A percentile compares a stretch with the other conserved stretches of the same genome.
Conservation (phyloP, 352 stramenopile species). For the Phytophthora quininea region DNA sequence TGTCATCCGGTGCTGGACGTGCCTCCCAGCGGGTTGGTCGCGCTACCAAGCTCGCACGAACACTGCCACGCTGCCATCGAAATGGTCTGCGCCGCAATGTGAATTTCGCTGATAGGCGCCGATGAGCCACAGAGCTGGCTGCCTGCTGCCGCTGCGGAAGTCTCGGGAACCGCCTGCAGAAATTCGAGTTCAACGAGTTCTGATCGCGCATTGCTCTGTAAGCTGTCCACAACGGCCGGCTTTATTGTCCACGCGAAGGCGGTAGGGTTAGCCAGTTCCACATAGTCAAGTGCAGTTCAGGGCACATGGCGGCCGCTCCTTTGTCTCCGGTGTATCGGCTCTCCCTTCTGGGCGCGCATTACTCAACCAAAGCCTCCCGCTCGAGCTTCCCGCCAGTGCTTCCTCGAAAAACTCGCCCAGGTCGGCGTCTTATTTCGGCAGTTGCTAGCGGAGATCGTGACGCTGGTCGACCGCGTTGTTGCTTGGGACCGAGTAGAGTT, state of each 20-base stretch:
- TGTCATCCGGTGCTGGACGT: not conserved
- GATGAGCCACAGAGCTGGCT: constrained; percentile 7
- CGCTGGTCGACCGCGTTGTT: not conserved
- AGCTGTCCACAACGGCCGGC: not conserved
- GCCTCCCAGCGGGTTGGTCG: not conserved
- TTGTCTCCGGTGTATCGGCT: constrained; percentile 16
- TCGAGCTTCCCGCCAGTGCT: constrained; percentile 4
- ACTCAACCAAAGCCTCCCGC: constrained; percentile 18
- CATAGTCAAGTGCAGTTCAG: constrained; percentile 15
- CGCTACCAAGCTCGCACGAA: not conserved
- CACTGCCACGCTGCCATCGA: constrained; percentile 8
- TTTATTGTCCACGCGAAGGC: constrained; percentile 11
- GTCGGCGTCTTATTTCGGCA: constrained; percentile 17
- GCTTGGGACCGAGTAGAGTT: not conserved
- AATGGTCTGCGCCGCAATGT: constrained; percentile 2
- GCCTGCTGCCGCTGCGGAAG: constrained; percentile 1
- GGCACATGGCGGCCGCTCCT: constrained; percentile 3
- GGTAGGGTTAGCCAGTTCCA: constrained; percentile 21
- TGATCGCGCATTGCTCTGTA: not conserved
- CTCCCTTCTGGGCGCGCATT: constrained; percentile 12
- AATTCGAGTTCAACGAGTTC: not conserved
- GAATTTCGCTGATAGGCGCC: not conserved
- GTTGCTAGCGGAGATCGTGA: constrained; percentile 11
- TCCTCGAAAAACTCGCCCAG: constrained; percentile 18
- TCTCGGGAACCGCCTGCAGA: not conserved